Conservation (phyloP, 192 early-diverging fungal genomes). For the Spizellomyces punctatus region DNA sequence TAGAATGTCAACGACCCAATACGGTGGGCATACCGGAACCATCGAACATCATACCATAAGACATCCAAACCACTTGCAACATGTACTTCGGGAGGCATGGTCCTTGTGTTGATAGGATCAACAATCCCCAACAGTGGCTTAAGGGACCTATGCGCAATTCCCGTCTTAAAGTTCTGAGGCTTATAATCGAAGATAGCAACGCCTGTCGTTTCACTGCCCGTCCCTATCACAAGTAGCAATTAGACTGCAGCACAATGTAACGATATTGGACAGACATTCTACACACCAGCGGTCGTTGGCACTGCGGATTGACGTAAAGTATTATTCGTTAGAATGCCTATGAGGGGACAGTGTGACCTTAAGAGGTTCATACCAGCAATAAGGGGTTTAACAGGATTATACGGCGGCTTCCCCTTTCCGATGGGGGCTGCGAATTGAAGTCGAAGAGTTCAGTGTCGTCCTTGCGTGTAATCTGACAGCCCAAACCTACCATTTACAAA, state of each 20-base stretch:
- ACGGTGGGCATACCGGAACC: background rate
- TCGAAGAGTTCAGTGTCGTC: background rate
- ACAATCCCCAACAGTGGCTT: conserved; percentile 86
- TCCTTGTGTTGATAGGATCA: conserved; percentile 84
- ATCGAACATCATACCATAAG: conserved; percentile 50
- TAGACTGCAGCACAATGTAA: background rate
- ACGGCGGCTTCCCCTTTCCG: conserved; percentile 78
- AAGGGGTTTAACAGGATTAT: conserved; percentile 74
- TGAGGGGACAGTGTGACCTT: no score
- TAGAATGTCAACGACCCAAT: no score
- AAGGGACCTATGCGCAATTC: conserved; percentile 82
- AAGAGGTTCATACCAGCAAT: conserved; percentile 51
- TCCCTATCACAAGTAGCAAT: conserved; percentile 44
- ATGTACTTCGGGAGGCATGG: conserved; percentile 85
- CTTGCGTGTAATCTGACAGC: background rate
- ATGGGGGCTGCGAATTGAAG: conserved; percentile 64
- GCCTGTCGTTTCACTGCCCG: conserved; percentile 90
- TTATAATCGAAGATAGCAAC: conserved; percentile 92
- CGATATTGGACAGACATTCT: background rate
- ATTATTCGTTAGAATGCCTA: no score
- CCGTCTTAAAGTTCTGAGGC: conserved; percentile 82
- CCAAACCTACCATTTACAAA: conserved; percentile 72
- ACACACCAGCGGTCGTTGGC: conserved; percentile 5
- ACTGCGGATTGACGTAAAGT: no score
- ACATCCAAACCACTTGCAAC: conserved; percentile 87